Conservation (phyloP, 306 rosid species). For the Trichosanthes truncata region DNA sequence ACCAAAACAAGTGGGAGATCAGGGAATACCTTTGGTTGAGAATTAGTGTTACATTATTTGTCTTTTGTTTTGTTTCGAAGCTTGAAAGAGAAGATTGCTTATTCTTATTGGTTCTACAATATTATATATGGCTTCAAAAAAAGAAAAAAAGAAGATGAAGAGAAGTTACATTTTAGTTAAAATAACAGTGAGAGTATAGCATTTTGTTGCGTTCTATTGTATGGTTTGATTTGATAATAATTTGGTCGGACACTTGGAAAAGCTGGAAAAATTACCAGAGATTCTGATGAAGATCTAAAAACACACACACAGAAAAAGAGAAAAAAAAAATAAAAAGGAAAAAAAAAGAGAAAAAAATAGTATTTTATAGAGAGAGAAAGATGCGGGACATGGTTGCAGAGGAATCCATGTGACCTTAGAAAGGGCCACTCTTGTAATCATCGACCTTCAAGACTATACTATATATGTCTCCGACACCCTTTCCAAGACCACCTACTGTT, state of each 20-base stretch:
- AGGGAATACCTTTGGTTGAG: too few relatives aligned
- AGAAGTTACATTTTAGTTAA: background rate
- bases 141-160: too few relatives aligned
- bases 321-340: background rate
- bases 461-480: conserved; percentile 13
- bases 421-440: conserved; percentile 44
- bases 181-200: background rate
- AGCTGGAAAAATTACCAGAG: conserved; percentile 36
- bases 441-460: conserved; percentile 22
- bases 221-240: conserved; percentile 46
- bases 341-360: conserved; percentile 2
- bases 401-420: conserved; percentile 78
- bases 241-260: conserved; percentile 50
- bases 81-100: background rate
- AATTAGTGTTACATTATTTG: background rate
- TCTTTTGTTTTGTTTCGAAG: background rate
- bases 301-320: background rate
- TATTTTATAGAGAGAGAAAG: background rate
- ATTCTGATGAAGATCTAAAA: conserved; percentile 44
- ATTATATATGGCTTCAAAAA: too few relatives aligned
- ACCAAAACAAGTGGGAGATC: background rate
- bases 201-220: background rate
- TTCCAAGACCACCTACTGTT: conserved; percentile 24
- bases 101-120: background rate
- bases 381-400: conserved; percentile 46